Conservation (phyloP, 352 stramenopile genomes). For the Pythium rishiriense region DNA sequence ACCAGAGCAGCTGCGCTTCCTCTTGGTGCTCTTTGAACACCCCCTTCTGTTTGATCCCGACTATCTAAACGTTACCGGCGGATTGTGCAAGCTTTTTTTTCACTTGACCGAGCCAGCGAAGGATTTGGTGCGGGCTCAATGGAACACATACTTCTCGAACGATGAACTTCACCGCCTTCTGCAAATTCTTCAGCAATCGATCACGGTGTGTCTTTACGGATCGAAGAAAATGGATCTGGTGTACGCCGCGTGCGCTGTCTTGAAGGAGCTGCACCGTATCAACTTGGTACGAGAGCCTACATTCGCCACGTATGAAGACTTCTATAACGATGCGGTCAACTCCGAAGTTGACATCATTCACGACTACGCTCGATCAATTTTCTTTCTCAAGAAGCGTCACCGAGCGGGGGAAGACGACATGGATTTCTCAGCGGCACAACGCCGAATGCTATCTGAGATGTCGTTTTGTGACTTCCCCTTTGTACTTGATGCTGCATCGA, state of each 20-base stretch:
- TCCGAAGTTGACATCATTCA: conserved; percentile 79
- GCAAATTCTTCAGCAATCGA: conserved; percentile 72
- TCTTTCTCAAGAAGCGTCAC: conserved; percentile 68
- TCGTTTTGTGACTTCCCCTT: conserved; percentile 85
- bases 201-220: conserved; percentile 75
- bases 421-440: conserved; percentile 28
- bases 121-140: conserved; percentile 50
- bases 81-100: conserved; percentile 70
- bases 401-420: conserved; percentile 10
- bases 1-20: conserved; percentile 49
- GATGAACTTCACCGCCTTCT: conserved; percentile 69
- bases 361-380: conserved; percentile 73
- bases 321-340: conserved; percentile 86
- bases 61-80: conserved; percentile 70
- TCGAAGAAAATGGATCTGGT: conserved; percentile 74
- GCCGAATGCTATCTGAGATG: conserved; percentile 71
- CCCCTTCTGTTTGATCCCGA: conserved; percentile 76
- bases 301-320: conserved; percentile 70
- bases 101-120: conserved; percentile 55
- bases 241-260: conserved; percentile 64
- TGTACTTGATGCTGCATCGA: conserved; percentile 76
- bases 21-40: conserved; percentile 75
- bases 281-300: conserved; percentile 42
- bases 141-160: conserved; percentile 47
- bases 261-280: conserved; percentile 69